Conservation (phyloP, 306 rosid species). For the Cercis canadensis region DNA sequence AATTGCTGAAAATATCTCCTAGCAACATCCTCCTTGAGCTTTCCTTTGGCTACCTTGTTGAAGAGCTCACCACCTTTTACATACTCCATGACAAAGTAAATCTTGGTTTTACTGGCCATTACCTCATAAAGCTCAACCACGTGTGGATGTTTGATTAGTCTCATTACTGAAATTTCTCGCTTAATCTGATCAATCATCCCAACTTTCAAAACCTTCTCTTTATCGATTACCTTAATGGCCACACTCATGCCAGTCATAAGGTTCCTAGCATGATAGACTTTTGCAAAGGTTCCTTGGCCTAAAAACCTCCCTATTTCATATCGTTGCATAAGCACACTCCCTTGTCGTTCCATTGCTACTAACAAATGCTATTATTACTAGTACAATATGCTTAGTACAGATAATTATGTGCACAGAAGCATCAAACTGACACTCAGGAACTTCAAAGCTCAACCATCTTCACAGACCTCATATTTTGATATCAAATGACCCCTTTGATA, state of each 20-base stretch:
- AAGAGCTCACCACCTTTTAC: constrained; percentile 96
- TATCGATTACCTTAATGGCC: constrained; percentile 83
- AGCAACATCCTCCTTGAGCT: constrained; percentile 78
- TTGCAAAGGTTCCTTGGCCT: constrained; percentile 99
- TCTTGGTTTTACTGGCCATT: constrained; percentile 94
- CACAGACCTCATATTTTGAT: constrained; percentile 57
- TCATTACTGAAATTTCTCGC: constrained; percentile 92
- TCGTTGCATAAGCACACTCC: constrained; percentile 75
- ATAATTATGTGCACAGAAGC: constrained; percentile 30
- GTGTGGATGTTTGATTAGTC: constrained; percentile 74
- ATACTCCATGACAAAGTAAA: constrained; percentile 91
- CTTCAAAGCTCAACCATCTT: constrained; percentile 73
- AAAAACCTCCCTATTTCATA: constrained; percentile 80
- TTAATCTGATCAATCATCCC: constrained; percentile 94
- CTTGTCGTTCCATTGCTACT: constrained; percentile 69
- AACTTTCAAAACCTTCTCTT: constrained; percentile 82
- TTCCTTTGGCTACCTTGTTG: constrained; percentile 85
- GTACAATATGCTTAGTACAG: constrained; percentile 30
- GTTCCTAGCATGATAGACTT: constrained; percentile 88
- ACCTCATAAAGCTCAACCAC: constrained; percentile 97
- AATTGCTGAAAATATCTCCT: constrained; percentile 86
- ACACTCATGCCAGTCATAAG: constrained; percentile 71
- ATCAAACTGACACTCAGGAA: constrained; percentile 35
- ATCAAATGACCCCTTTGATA: constrained; percentile 41
- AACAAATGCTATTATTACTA: constrained; percentile 40